phyloP scores from a whole-genome alignment of 1,139 yeast genomes.

The Yamadazyma epiphylla region DNA sequence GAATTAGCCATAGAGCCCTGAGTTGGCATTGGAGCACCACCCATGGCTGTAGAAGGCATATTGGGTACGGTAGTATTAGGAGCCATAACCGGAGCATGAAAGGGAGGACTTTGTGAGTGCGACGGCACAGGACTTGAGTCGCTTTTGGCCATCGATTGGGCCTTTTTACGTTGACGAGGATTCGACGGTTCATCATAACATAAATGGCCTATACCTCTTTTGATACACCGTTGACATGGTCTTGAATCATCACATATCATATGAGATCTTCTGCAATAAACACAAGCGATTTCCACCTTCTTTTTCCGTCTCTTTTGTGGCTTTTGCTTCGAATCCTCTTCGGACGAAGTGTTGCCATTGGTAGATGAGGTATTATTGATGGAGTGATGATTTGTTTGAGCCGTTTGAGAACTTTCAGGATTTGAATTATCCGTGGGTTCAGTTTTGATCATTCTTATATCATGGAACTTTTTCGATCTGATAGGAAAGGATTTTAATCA shows the following conservation, averaged over 20 bases:
- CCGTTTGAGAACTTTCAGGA: no score
- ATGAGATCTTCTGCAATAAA: constrained; percentile 89
- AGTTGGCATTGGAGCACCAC: no score
- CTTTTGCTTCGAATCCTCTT: constrained; percentile 5
- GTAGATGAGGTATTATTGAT: no score
- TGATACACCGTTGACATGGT: constrained; percentile 86
- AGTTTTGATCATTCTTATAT: no score
- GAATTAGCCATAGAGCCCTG: no score
- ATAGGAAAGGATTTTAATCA: no score
- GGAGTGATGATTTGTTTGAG: no score
- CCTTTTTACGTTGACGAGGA: constrained; percentile 39
- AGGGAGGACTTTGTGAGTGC: constrained; percentile 1
- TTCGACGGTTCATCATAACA: constrained; percentile 77
- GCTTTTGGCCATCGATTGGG: constrained; percentile 21
- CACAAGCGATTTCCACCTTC: constrained; percentile 73
- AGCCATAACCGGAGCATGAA: neutral
- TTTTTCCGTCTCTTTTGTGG: constrained; percentile 39
- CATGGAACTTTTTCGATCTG: no score
- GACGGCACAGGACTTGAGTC: constrained; percentile 7
- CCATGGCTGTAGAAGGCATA: constrained; percentile 3
- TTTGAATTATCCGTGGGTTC: no score
- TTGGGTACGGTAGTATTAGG: constrained; percentile 3
- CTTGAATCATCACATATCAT: constrained; percentile 88
- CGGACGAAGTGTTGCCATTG: no score
- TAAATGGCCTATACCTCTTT: constrained; percentile 83